A percentile compares a stretch with the other conserved stretches of the same genome.
Evolutionary conservation across 2,329 filamentous ascomycete genomes (phyloP).

Genomic region (Verticillium zaregamsianum): DNA sequence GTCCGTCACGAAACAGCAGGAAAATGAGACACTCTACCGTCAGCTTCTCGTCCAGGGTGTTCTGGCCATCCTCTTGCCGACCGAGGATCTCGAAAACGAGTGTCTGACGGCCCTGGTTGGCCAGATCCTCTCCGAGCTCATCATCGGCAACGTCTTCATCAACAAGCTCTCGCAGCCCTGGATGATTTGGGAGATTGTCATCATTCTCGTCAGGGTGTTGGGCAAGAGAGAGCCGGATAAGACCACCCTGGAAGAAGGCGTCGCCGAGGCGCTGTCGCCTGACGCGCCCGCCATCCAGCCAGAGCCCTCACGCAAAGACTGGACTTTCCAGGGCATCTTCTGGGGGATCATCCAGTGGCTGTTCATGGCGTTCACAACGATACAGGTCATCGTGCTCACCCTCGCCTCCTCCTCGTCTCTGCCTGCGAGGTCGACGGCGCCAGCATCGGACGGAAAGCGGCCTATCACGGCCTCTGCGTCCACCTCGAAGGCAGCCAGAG

Average conservation of each 20-base stretch:
- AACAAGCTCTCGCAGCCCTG: slow-evolving; percentile 82
- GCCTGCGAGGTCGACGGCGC: slow-evolving; percentile 42
- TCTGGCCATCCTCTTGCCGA: slow-evolving; percentile 79
- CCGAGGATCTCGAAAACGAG: slow-evolving; percentile 85
- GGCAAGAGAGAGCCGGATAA: slow-evolving; percentile 20
- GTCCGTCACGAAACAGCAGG: slow-evolving; percentile 56
- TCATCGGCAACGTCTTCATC: slow-evolving; percentile 76
- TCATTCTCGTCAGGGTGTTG: slow-evolving; percentile 56
- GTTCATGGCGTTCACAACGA: slow-evolving; percentile 52
- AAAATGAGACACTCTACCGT: slow-evolving; percentile 80
- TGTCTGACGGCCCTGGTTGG: slow-evolving; percentile 79
- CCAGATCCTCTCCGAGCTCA: slow-evolving; percentile 85
- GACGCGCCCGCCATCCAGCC: slow-evolving; percentile 2
- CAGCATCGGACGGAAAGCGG: slow-evolving; percentile 19
- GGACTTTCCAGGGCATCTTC: slow-evolving; percentile 45
- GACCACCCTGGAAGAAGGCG: slow-evolving; percentile 4
- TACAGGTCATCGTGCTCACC: slow-evolving; percentile 63
- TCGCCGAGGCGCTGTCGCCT: not conserved
- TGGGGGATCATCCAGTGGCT: slow-evolving; percentile 52
- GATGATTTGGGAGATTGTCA: slow-evolving; percentile 81
- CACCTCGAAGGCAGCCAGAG: slow-evolving; percentile 6
- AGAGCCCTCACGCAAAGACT: slow-evolving; percentile 16
- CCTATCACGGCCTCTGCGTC: not conserved
- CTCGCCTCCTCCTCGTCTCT: slow-evolving; percentile 65
- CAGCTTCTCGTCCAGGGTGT: slow-evolving; percentile 82